A percentile compares a stretch with the other conserved stretches of the same genome.
Evolutionary conservation across 306 rosid species (phyloP).

Genomic region (Crataegus laevigata): DNA sequence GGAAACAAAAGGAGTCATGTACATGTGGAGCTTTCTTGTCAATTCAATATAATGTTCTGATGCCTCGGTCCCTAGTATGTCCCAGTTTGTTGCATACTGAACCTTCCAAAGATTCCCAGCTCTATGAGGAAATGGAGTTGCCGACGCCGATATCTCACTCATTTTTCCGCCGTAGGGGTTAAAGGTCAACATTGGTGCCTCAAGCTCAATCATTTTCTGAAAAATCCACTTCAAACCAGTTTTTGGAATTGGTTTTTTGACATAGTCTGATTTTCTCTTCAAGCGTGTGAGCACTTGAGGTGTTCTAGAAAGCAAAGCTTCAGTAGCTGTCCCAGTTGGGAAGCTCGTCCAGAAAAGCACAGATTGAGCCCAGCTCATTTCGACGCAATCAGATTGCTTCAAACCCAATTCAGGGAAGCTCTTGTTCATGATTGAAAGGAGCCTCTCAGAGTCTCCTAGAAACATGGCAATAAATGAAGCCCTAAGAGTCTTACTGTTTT

Average conservation of each 20-base stretch:
- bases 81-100: constrained; percentile 23
- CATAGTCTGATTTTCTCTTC: constrained; percentile 26
- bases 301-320: constrained; percentile 17
- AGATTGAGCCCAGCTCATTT: constrained; percentile 28
- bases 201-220: constrained; percentile 11
- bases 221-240: constrained; percentile 15
- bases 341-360: constrained; percentile 26
- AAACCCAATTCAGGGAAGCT: constrained; percentile 30
- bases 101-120: constrained; percentile 21
- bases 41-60: not conserved
- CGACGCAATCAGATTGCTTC: constrained; percentile 9
- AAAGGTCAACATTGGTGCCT: constrained; percentile 15
- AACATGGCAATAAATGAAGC: constrained; percentile 20
- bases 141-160: not conserved
- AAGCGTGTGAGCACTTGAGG: constrained; percentile 11
- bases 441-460: constrained; percentile 25
- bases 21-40: constrained; percentile 3
- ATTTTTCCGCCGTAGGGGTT: constrained; percentile 18
- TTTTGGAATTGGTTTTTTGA: constrained; percentile 25
- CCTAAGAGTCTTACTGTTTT: constrained; percentile 8
- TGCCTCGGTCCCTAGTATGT: not conserved
- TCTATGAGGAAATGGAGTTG: constrained; percentile 23
- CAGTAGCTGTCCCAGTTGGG: constrained; percentile 3
- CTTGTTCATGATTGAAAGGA: constrained; percentile 15
- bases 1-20: constrained; percentile 16